Conservation (phyloP, 768 basidiomycete species). For the Phylloporus rhodoxanthus region DNA sequence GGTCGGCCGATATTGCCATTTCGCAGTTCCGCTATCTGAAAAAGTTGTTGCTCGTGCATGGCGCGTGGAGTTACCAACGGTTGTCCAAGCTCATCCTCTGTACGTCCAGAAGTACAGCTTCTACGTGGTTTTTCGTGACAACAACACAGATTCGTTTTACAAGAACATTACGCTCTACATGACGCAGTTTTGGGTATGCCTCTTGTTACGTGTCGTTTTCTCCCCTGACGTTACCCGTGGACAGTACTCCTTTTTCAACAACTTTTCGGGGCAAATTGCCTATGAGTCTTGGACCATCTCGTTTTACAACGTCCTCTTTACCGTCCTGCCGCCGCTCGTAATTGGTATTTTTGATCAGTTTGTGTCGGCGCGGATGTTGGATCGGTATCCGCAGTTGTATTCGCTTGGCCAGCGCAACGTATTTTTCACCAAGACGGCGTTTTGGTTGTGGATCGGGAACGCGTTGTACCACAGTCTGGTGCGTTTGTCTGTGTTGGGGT, state of each 20-base stretch:
- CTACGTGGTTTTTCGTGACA: background rate
- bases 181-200: conserved; percentile 94
- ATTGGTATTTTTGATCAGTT: conserved; percentile 99
- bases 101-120: conserved; percentile 36
- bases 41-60: conserved; percentile 93
- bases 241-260: conserved; percentile 99
- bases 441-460: conserved; percentile 90
- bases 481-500: conserved; percentile 23
- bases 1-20: conserved; percentile 95
- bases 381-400: conserved; percentile 96
- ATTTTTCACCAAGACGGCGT: conserved; percentile 86
- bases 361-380: conserved; percentile 92
- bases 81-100: conserved; percentile 94
- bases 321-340: conserved; percentile 91
- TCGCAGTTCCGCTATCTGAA: conserved; percentile 95
- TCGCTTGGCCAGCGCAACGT: conserved; percentile 89
- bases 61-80: conserved; percentile 96
- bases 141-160: conserved; percentile 88
- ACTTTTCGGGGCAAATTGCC: conserved; percentile 97
- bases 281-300: conserved; percentile 99
- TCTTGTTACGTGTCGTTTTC: background rate
- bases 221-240: conserved; percentile 1
- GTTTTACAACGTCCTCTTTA: conserved; percentile 94
- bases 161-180: conserved; percentile 98
- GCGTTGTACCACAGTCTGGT: conserved; percentile 88